A percentile compares a stretch with the other conserved stretches of the same genome.
phyloP scores from a whole-genome alignment of 805 yeast genomes.

The Groenewaldozyma salmanticensis region DNA sequence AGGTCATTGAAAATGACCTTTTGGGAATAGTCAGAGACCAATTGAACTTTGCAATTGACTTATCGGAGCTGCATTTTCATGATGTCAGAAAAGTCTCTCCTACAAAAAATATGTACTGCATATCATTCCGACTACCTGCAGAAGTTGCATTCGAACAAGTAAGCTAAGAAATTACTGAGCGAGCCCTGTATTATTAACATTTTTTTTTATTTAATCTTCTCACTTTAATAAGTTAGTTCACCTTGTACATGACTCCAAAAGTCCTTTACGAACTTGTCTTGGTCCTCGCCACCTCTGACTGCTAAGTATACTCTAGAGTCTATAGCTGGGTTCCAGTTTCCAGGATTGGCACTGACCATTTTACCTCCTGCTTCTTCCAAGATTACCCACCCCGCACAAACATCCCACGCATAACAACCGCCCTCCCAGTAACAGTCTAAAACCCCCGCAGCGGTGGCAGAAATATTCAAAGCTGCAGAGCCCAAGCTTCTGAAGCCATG shows the following conservation, averaged over 20 bases:
- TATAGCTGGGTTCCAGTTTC: conserved; percentile 38
- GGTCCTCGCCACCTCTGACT: conserved; percentile 43
- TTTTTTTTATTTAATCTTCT: too few species aligned
- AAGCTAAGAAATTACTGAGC: too few species aligned
- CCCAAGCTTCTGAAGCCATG: conserved; percentile 57
- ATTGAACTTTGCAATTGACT: conserved; percentile 37
- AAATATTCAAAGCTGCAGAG: conserved; percentile 54
- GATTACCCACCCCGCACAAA: conserved; percentile 59
- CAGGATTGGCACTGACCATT: conserved; percentile 45
- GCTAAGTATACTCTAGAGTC: conserved; percentile 47
- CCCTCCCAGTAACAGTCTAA: conserved; percentile 62
- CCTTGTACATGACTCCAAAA: conserved; percentile 46
- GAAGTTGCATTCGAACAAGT: conserved; percentile 28
- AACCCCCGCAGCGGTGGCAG: conserved; percentile 49
- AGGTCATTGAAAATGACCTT: conserved; percentile 42
- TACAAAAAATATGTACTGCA: conserved; percentile 92
- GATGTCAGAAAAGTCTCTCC: conserved; percentile 93
- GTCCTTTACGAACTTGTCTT: conserved; percentile 33
- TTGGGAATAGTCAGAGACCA: conserved; percentile 38
- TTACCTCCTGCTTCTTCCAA: conserved; percentile 50
- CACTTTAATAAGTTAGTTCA: conserved; percentile 29
- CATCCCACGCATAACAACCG: conserved; percentile 64
- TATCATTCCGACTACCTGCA: conserved; percentile 53
- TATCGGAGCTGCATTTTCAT: conserved; percentile 53
- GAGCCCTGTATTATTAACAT: too few species aligned